Base-by-base conservation (phyloP, 2,329 filamentous ascomycete genomes). In the Botrytis cinerea region DNA sequence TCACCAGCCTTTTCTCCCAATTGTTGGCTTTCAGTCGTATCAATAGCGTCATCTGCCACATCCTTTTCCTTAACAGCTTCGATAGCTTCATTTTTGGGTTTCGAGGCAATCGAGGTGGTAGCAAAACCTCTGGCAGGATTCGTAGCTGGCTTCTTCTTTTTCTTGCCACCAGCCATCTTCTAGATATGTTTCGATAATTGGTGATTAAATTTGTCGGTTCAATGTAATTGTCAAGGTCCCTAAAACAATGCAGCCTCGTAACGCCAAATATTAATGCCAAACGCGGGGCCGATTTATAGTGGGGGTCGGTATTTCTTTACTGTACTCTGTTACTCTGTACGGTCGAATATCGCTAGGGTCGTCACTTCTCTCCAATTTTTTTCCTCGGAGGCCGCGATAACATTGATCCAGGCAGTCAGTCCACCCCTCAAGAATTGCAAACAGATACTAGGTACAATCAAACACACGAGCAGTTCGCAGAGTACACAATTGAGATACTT, bases 41-140 rank as follows among this genome's bases (percentile, higher is more conserved):
- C 64, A 72, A 74, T 51, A 74, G 73, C 45, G 32, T 63, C 51
- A 74, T 76, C 80, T 48, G 70, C 70, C 61, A 77, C 80, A 61
- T 79, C 76, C 62, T 72, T 72, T 60, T 72, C 48, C 25, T 67
- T 40, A 8, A 35, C 32, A 69, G 63, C 51, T 60, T 83, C 82
- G 54, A 83, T 80, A 74, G 82, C 75, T 80, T 95, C 94, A 63
- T 88, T 86, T 81, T 93, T 88, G 14, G 90, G 87, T 78, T 95
- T 97, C 38, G 94, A 97, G 61, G 94, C 93, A 74, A 97, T 88
- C 1, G 95, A 98, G 20, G 93, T 97, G 8, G 96, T 99, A 76
- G 95, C 94, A 84, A 98, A 97, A 28, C 95, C 96, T 82, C 96
- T 88, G 57, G 94, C 94, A 74, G 95, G 93, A 83, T 98, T 98